These are phyloP conservation scores for Fusarium gaditjirri DNA, from an alignment of 2,329 filamentous ascomycete species.

Conservation along the genomic window DNA sequence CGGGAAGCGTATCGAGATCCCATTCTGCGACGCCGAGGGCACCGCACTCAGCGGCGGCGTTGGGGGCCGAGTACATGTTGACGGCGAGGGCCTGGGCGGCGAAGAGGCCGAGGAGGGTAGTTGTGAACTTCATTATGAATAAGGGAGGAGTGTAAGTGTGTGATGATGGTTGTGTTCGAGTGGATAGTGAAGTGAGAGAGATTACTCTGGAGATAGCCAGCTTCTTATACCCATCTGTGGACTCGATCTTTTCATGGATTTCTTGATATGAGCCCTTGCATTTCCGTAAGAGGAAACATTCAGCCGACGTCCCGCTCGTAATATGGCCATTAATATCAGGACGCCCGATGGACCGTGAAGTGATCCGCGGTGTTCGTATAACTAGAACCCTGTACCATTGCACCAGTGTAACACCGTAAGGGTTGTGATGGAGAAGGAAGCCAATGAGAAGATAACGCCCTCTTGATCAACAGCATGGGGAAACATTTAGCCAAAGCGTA, in stretches of 20 bases:
- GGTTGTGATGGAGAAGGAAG: too few relatives aligned
- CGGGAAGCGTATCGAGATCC: not conserved
- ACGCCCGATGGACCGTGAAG: not conserved
- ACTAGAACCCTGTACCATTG: not conserved
- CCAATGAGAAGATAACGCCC: not conserved
- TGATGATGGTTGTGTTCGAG: not conserved
- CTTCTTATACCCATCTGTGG: not conserved
- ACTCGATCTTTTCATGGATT: too few relatives aligned
- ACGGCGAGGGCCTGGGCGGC: not conserved
- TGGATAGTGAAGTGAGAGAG: not conserved
- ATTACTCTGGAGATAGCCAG: not conserved
- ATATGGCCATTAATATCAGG: not conserved
- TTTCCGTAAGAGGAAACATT: not conserved
- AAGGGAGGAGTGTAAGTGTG: not conserved
- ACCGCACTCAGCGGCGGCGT: not conserved
- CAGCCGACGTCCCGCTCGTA: not conserved
- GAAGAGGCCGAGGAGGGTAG: not conserved
- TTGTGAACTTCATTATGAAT: not conserved
- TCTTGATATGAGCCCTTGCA: too few relatives aligned
- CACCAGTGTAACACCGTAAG: not conserved
- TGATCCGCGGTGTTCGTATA: not conserved
- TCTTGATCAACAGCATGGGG: not conserved
- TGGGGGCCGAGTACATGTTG: not conserved
- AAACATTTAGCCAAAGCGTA: not conserved
- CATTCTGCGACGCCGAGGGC: not conserved